Evolutionary conservation across 208 protist genomes (phyloP).

Genomic region (Crithidia bombi): DNA sequence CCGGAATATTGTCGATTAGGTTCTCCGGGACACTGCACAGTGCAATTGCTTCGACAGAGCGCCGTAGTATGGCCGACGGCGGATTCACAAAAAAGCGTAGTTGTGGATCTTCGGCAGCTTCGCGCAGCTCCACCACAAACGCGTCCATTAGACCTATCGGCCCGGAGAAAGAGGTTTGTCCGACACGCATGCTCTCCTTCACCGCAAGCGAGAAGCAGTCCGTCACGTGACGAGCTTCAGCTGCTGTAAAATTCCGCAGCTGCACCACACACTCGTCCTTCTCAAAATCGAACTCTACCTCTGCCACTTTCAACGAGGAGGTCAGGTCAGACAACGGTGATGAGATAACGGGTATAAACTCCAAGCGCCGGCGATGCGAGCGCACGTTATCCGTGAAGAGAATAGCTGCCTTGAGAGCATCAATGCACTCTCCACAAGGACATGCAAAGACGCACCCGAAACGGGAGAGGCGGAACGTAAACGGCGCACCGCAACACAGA

Average conservation of each 20-base stretch:
- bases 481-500: slow-evolving; percentile 45
- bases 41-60: not conserved
- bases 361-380: slow-evolving; percentile 1
- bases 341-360: slow-evolving; percentile 54
- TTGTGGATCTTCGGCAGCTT: slow-evolving; percentile 20
- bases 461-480: slow-evolving; percentile 61
- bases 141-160: slow-evolving; percentile 30
- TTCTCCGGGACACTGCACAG: not conserved
- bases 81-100: slow-evolving; percentile 34
- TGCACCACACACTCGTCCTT: slow-evolving; percentile 12
- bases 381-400: slow-evolving; percentile 31
- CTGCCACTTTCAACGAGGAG: slow-evolving; percentile 33
- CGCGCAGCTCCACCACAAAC: slow-evolving; percentile 38
- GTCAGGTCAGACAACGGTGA: slow-evolving; percentile 40
- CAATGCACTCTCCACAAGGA: slow-evolving; percentile 42
- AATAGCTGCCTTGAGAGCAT: slow-evolving; percentile 52
- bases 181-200: slow-evolving; percentile 1
- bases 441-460: slow-evolving; percentile 79
- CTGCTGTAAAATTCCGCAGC: slow-evolving; percentile 35
- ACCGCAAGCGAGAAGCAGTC: slow-evolving; percentile 35
- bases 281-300: slow-evolving; percentile 58
- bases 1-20: slow-evolving; percentile 27
- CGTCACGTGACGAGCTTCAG: slow-evolving; percentile 6
- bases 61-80: slow-evolving; percentile 12
- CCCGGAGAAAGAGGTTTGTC: slow-evolving; percentile 4